Evolutionary conservation across 768 basidiomycete species (phyloP), one percentile per base, ranked within the genome.

Genomic region (Royoungia palumana): DNA sequence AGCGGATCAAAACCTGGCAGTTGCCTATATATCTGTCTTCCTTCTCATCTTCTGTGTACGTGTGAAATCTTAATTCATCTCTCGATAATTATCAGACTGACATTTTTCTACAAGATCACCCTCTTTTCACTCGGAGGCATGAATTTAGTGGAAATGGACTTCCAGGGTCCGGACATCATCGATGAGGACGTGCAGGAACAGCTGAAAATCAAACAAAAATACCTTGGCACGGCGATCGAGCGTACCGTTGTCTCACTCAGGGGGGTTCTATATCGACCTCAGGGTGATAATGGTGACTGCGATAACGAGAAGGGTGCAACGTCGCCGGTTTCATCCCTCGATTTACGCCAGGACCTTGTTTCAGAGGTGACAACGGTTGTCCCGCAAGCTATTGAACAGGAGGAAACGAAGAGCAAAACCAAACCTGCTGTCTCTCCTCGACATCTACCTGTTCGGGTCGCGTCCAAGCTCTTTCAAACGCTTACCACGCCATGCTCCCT

Each of bases 1-100:
- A 2, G 45, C 60, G 0, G 88, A 87, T 50, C 75, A 82, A 55
- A 77, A 77, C 45, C 66, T 89, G 13, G 75, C 83, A 0, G 74
- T 88, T 20, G 83, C 84, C 0, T 88, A 87, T 58, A 75, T 86
- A 16, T 75, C 83, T 3, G 77, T 72, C 4, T 80, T 86, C 53
- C 67, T 81, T 12, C 70, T 87, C 13, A 71, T 87, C 0, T 87
- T 80, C 58, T 70, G 76, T 57, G 80, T 86, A 53, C 40, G 73
- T 67, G 21, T 16, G 3, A 12, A 24, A 17, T n/a, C 19, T 7
- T 24, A 10, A 30, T 35, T 19, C 19, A 16, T 7, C 1, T 30
- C 16, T 9, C 5, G n/a, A n/a, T n/a, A n/a, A n/a, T n/a, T n/a
- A 19, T 9, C 11, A 35, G 42, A 37, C 17, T 20, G 21, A 43